Base-by-base conservation (phyloP, 345 rosid genomes). In the Draba incana region DNA sequence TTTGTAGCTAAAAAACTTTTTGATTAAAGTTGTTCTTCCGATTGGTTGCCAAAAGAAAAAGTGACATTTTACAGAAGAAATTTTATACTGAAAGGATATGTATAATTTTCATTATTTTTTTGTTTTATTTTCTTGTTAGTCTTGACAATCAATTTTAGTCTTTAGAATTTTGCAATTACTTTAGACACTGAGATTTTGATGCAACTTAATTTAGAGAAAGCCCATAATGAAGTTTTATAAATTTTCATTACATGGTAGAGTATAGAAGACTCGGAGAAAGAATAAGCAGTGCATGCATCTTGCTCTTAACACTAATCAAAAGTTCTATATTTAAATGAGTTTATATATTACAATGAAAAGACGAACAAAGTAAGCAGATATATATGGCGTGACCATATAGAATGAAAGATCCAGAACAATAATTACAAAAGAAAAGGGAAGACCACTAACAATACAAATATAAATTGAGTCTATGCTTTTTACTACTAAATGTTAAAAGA, bases 221-320 rank as follows among this genome's bases (percentile, higher is more conserved):
- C 20, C 20, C 20, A 49, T 41, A 11, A 20, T 57, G 15, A 57
- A 20, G 8, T 57, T 1, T 13, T 15, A 46, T 6, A 37, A 10
- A 27, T 28, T 39, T n/a, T n/a, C n/a, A n/a, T n/a, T 65, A 39
- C 38, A 68, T 33, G 24, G 28, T 31, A 45, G 28, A 45, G 37
- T 31, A 31, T 2, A 31, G 35, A 6, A 31, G 8, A 14, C 13
- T 57, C 11, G 39, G 65, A 15, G 20, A 70, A 30, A 41, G 50
- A 56, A 46, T 23, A 50, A 25, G 44, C n/a, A 73, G 61, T 73
- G 77, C 62, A 74, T 66, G 68, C 68, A 74, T 72, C 70, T 64
- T 5, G 6, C 43, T 57, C 44, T 12, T 13, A 72, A 31, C 55
- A 38, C 38, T 30, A 13, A 72, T 63, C 27, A 24, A 64, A 64